Percentiles rank a stretch among this genome's conserved stretches.
Conservation (phyloP, 805 yeast genomes). For the Metschnikowia matae region DNA sequence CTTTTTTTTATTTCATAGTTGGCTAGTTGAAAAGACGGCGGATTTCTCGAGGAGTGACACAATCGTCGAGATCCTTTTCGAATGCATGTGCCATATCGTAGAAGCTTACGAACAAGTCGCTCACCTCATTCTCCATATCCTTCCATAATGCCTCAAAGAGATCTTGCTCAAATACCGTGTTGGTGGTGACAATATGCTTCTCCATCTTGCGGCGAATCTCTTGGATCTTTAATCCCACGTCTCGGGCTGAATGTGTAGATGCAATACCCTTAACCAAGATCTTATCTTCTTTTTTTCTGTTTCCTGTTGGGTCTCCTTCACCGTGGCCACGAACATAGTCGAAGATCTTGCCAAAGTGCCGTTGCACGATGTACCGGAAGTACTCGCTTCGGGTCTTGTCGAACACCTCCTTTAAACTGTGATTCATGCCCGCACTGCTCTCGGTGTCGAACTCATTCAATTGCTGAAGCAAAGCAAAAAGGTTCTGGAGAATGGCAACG, state of each 20-base stretch:
- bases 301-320: slow-evolving; percentile 43
- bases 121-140: slow-evolving; percentile 61
- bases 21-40: slow-evolving; percentile 44
- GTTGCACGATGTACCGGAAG: slow-evolving; percentile 31
- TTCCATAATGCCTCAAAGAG: slow-evolving; percentile 64
- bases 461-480: slow-evolving; percentile 34
- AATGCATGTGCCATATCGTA: slow-evolving; percentile 48
- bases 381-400: slow-evolving; percentile 27
- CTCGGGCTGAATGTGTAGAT: slow-evolving; percentile 52
- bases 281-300: slow-evolving; percentile 61
- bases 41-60: slow-evolving; percentile 53
- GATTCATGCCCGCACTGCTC: slow-evolving; percentile 22
- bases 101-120: slow-evolving; percentile 51
- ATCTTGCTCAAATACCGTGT: slow-evolving; percentile 46
- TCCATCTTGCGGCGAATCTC: slow-evolving; percentile 55
- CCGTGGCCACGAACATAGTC: slow-evolving; percentile 65
- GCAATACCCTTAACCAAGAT: slow-evolving; percentile 56
- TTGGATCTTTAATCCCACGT: slow-evolving; percentile 50
- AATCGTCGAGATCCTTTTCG: slow-evolving; percentile 51
- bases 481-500: slow-evolving; percentile 38
- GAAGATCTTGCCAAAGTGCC: slow-evolving; percentile 63
- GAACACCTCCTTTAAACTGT: slow-evolving; percentile 26
- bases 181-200: slow-evolving; percentile 45
- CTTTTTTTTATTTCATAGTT: too few relatives aligned
- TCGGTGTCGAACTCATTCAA: slow-evolving; percentile 23